phyloP scores from a whole-genome alignment of 768 basidiomycete species.

The Lentinula raphanica region DNA sequence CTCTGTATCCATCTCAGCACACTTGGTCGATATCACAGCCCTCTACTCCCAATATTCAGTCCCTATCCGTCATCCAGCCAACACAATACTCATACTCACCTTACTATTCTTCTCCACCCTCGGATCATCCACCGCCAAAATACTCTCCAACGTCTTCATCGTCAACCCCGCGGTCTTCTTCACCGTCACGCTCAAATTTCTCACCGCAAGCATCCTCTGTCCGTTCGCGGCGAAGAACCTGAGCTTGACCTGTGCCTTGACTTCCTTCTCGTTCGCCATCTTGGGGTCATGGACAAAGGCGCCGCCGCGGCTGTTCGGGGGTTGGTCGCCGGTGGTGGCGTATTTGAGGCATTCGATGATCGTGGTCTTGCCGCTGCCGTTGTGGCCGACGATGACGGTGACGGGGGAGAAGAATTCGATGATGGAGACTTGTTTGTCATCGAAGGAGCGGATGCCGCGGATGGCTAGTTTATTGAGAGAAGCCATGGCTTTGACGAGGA shows the following conservation, averaged over 20 bases:
- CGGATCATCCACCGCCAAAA: conserved; percentile 68
- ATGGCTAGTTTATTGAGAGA: conserved; percentile 90
- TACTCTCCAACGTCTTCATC: conserved; percentile 97
- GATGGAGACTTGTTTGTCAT: conserved; percentile 88
- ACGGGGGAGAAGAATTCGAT: conserved; percentile 98
- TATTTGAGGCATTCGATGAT: conserved; percentile 99
- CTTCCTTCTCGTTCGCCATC: conserved; percentile 99
- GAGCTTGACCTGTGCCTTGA: conserved; percentile 96
- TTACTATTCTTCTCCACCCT: conserved; percentile 68
- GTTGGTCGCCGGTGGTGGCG: conserved; percentile 96
- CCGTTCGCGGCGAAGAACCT: conserved; percentile 88
- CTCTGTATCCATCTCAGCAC: conserved; percentile 93
- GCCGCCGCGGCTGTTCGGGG: conserved; percentile 96
- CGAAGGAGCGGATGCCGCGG: conserved; percentile 90
- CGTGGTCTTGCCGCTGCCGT: conserved; percentile 98
- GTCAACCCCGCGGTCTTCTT: conserved; percentile 87
- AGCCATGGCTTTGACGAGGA: conserved; percentile 68
- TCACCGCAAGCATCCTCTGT: conserved; percentile 83
- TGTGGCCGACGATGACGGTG: conserved; percentile 97
- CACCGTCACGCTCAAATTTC: conserved; percentile 86
- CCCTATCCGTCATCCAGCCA: neutral
- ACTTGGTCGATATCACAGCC: conserved; percentile 91
- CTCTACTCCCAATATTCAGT: conserved; percentile 64
- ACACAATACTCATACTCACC: conserved; percentile 37
- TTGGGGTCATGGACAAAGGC: conserved; percentile 98